Evolutionary conservation across 2,329 filamentous ascomycete species (phyloP), one percentile per base, ranked within the genome.

Genomic region (Pseudogymnoascus sp.): DNA sequence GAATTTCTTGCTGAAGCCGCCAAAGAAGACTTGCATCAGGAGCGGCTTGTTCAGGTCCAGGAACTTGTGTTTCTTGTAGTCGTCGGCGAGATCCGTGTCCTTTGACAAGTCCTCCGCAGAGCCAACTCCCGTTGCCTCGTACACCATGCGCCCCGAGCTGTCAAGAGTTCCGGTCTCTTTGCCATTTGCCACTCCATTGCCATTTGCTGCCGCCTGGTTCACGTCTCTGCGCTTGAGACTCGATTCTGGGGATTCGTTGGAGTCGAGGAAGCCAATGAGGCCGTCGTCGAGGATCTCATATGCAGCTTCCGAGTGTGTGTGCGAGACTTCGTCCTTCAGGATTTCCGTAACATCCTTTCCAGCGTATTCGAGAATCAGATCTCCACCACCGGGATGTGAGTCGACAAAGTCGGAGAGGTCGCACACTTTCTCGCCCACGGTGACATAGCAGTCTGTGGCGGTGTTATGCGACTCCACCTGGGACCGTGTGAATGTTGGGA

Each of bases 211-310:
- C 62, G 75, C 67, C 43, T 79, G 75, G 37, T 69, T 69, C 22
- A 71, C 68, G 50, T 69, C 63, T 53, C 68, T 72, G 65, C 71
- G 74, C 64, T 77, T 76, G 68, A 75, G 75, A 40, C 74, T 72
- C 28, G 71, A 66, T 62, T 75, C 71, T 33, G 71, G 68, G 22
- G 72, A 67, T 66, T 76, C 75, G 40, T 87, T 81, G 1, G 83
- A 83, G 4, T 82, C 81, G 35, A 97, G 79, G 71, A 96, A 96
- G 14, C 91, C 95, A 65, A 98, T 82, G 14, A 93, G 82, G 53
- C 85, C 89, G 41, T 98, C 95, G 53, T 96, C 90, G 26, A 99
- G 82, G 12, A 98, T 89, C 71, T 98, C 93, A 76, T 97, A 99
- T n/a, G 95, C 95, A 1, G 92, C 83, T 66, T 98, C 93, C 59